Conservation (phyloP, 163 green algal genomes). For the Prototheca wickerhamii region DNA sequence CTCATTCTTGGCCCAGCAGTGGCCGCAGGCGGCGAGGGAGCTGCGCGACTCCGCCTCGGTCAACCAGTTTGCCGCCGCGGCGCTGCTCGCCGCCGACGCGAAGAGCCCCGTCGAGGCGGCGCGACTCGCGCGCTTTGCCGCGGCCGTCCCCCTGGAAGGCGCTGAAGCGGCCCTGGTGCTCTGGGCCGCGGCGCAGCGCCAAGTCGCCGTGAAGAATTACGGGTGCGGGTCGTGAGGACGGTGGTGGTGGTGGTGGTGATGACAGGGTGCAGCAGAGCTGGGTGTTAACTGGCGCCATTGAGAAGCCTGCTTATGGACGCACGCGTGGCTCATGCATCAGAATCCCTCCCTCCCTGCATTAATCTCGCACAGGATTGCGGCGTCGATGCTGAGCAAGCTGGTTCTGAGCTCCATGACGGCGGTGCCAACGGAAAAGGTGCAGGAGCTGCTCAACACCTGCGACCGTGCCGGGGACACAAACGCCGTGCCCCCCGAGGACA, state of each 20-base stretch:
- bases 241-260: background rate
- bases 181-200: slow-evolving; percentile 1
- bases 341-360: background rate
- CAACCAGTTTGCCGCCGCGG: background rate
- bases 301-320: background rate
- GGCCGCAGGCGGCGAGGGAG: background rate
- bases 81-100: background rate
- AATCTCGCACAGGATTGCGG: background rate
- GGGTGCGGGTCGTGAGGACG: background rate
- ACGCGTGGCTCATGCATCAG: background rate
- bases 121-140: slow-evolving; percentile 3
- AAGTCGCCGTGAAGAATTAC: background rate
- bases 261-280: background rate
- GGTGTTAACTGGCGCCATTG: background rate
- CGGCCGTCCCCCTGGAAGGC: slow-evolving; percentile 1
- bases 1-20: background rate
- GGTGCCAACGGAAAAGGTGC: background rate
- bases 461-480: background rate
- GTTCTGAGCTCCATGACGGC: background rate
- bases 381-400: background rate
- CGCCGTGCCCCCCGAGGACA: slow-evolving; percentile 1
- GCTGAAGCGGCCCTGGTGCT: slow-evolving; percentile 1
- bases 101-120: background rate
- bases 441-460: slow-evolving; percentile 1
- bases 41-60: background rate